Percentiles rank a stretch among this genome's conserved stretches.
These are phyloP conservation scores for Apiotrichum gamsii DNA, from an alignment of 1,284 basidiomycete genomes.

Conservation along the genomic window DNA sequence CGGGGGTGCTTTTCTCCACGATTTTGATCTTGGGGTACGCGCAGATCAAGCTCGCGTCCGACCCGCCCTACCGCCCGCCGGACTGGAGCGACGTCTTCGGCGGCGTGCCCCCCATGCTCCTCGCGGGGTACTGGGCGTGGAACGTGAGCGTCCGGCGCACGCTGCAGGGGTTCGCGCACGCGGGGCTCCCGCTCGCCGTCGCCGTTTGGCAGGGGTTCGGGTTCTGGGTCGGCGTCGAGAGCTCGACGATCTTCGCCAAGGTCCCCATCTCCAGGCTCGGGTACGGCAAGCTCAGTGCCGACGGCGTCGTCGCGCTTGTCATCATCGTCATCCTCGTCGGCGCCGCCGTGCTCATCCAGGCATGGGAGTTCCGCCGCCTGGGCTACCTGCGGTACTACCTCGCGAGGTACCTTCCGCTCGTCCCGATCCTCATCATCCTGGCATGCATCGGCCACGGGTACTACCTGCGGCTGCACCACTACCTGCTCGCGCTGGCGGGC, in stretches of 20 bases:
- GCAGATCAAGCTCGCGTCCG: slow-evolving; percentile 33
- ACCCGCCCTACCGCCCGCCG: slow-evolving; percentile 28
- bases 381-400: slow-evolving; percentile 39
- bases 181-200: slow-evolving; percentile 27
- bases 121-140: slow-evolving; percentile 38
- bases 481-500: slow-evolving; percentile 30
- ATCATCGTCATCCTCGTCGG: slow-evolving; percentile 25
- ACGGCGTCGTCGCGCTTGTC: slow-evolving; percentile 27
- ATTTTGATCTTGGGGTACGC: slow-evolving; percentile 33
- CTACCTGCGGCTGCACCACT: slow-evolving; percentile 40
- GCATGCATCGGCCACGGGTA: slow-evolving; percentile 29
- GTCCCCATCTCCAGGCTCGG: slow-evolving; percentile 38
- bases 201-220: slow-evolving; percentile 41
- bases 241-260: slow-evolving; percentile 33
- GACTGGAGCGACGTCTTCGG: slow-evolving; percentile 31
- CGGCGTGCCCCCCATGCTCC: slow-evolving; percentile 23
- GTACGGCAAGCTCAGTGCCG: slow-evolving; percentile 28
- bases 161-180: slow-evolving; percentile 24
- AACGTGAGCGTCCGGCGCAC: slow-evolving; percentile 29
- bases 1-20: slow-evolving; percentile 22
- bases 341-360: slow-evolving; percentile 32
- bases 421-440: slow-evolving; percentile 34
- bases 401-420: slow-evolving; percentile 35
- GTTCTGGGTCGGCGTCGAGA: slow-evolving; percentile 43
- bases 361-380: slow-evolving; percentile 25